These are phyloP conservation scores for Quercus wislizeni DNA, from an alignment of 306 rosid genomes.

Conservation along the genomic window DNA sequence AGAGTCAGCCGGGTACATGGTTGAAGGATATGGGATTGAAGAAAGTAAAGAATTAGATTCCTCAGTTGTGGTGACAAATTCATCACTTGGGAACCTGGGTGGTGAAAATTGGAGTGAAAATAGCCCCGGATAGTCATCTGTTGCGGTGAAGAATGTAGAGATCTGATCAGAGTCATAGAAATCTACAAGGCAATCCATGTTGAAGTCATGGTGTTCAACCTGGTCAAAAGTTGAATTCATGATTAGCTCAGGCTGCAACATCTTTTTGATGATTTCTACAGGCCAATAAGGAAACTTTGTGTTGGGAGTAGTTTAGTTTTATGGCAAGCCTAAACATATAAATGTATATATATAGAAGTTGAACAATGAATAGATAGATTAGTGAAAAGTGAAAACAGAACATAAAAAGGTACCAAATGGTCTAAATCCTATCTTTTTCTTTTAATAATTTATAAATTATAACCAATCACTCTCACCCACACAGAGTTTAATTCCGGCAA, in stretches of 20 bases:
- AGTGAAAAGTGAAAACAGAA: too few species aligned
- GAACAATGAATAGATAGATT: neutral
- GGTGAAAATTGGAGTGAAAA: slow-evolving; percentile 20
- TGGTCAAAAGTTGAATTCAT: slow-evolving; percentile 33
- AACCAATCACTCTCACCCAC: slow-evolving; percentile 18
- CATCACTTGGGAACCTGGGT: slow-evolving; percentile 7
- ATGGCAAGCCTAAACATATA: neutral
- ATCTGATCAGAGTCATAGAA: slow-evolving; percentile 15
- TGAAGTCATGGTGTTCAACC: slow-evolving; percentile 21
- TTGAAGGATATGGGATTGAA: too few species aligned
- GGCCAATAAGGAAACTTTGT: slow-evolving; percentile 1
- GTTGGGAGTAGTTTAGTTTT: slow-evolving; percentile 4
- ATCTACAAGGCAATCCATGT: slow-evolving; percentile 28
- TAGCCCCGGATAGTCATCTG: slow-evolving; percentile 21
- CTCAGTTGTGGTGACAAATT: too few species aligned
- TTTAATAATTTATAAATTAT: neutral
- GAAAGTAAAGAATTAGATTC: too few species aligned
- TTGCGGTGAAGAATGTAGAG: slow-evolving; percentile 15
- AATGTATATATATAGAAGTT: neutral
- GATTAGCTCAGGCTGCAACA: slow-evolving; percentile 35
- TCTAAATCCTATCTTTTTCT: too few species aligned
- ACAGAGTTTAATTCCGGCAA: slow-evolving; percentile 1
- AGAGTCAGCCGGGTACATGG: too few species aligned
- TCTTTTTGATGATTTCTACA: slow-evolving; percentile 11
- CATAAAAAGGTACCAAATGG: neutral